phyloP scores from a whole-genome alignment of 306 rosid species.

The Quillaja saponaria region DNA sequence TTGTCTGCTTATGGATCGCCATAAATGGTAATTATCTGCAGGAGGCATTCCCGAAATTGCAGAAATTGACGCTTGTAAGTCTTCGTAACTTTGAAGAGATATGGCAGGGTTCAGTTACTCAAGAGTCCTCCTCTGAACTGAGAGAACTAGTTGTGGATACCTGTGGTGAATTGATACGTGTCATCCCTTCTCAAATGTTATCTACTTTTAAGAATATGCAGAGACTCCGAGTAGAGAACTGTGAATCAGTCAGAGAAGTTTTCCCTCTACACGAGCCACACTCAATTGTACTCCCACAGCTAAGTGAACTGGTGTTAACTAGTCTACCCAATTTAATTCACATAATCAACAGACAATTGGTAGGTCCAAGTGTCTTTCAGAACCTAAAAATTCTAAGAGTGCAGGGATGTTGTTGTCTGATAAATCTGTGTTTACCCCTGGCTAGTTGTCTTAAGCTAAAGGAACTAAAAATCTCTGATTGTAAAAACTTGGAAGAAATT shows the following conservation, averaged over 20 bases:
- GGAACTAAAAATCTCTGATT: neutral
- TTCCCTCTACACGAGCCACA: neutral
- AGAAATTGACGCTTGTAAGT: neutral
- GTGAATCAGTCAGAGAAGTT: conserved; percentile 14
- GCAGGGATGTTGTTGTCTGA: neutral
- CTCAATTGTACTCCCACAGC: neutral
- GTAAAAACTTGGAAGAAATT: neutral
- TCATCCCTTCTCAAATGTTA: conserved; percentile 16
- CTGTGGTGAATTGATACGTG: conserved; percentile 1
- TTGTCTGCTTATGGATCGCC: no score
- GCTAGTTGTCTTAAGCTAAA: neutral
- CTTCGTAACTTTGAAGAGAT: neutral
- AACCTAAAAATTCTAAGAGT: neutral
- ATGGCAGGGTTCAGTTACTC: no score
- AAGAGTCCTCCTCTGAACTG: conserved; percentile 3
- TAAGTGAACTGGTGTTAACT: neutral
- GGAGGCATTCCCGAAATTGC: neutral
- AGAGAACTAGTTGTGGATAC: conserved; percentile 5
- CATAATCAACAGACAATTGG: neutral
- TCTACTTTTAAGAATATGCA: conserved; percentile 15
- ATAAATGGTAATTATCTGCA: neutral
- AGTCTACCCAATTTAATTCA: neutral
- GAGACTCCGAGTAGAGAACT: conserved; percentile 20
- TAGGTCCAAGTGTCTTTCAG: neutral
- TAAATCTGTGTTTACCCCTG: neutral